These are phyloP conservation scores for Hyphopichia buzzinii DNA, from an alignment of 1,139 yeast genomes.

Conservation along the genomic window DNA sequence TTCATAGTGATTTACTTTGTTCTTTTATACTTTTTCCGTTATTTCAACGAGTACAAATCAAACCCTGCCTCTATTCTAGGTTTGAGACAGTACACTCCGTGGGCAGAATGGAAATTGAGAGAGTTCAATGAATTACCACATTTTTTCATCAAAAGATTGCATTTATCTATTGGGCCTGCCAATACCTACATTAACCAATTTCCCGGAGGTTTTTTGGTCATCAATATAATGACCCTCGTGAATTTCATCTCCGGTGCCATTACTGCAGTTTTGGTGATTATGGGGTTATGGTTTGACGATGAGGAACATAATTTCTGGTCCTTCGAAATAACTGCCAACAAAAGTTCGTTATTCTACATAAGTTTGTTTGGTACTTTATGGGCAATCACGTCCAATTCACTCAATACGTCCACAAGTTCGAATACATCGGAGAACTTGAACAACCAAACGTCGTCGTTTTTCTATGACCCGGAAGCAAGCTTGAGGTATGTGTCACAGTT, in stretches of 20 bases:
- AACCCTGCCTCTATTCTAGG: conserved; percentile 85
- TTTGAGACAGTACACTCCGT: conserved; percentile 82
- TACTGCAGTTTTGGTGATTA: conserved; percentile 79
- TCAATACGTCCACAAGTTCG: conserved; percentile 38
- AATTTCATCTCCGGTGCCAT: conserved; percentile 87
- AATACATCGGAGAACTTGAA: conserved; percentile 48
- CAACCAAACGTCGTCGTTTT: conserved; percentile 28
- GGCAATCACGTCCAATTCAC: conserved; percentile 54
- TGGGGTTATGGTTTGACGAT: conserved; percentile 81
- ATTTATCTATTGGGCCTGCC: conserved; percentile 76
- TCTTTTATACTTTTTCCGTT: conserved; percentile 78
- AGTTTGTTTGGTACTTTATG: conserved; percentile 81
- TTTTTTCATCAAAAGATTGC: conserved; percentile 74
- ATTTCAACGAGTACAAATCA: conserved; percentile 88
- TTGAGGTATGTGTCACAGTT: conserved; percentile 73
- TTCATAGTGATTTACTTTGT: conserved; percentile 81
- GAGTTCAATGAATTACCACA: conserved; percentile 93
- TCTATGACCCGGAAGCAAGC: conserved; percentile 90
- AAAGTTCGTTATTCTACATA: conserved; percentile 81
- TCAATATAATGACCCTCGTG: conserved; percentile 56
- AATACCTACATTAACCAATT: conserved; percentile 83
- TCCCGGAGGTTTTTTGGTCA: conserved; percentile 69
- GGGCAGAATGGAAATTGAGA: conserved; percentile 92
- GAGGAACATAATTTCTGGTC: conserved; percentile 77
- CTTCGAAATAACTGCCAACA: conserved; percentile 80